A percentile compares a stretch with the other conserved stretches of the same genome.
Evolutionary conservation across 768 basidiomycete genomes (phyloP).

Genomic region (Kwoniella newhampshirensis): DNA sequence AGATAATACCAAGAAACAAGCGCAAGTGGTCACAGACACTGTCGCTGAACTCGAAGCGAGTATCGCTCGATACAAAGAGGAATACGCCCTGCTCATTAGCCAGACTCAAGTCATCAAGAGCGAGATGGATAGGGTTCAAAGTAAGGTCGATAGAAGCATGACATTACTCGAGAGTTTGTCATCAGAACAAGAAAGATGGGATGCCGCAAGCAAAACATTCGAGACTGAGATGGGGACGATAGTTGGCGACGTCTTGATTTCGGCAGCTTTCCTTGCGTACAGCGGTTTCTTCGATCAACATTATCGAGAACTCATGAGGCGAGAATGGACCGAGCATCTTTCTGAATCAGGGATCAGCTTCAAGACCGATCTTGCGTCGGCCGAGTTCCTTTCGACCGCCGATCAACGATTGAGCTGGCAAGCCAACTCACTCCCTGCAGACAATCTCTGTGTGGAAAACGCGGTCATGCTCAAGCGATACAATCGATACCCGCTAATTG

Average conservation of each 20-base stretch:
- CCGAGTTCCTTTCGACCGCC: slow-evolving; percentile 94
- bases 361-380: slow-evolving; percentile 86
- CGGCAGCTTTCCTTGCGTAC: slow-evolving; percentile 94
- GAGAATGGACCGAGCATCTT: slow-evolving; percentile 77
- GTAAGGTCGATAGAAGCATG: slow-evolving; percentile 96
- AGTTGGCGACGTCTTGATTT: slow-evolving; percentile 91
- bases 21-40: slow-evolving; percentile 81
- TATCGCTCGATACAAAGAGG: slow-evolving; percentile 91
- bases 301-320: slow-evolving; percentile 74
- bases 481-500: slow-evolving; percentile 94
- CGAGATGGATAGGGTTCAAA: slow-evolving; percentile 97
- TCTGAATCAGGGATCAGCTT: slow-evolving; percentile 84
- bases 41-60: slow-evolving; percentile 88
- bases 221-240: slow-evolving; percentile 98
- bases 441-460: slow-evolving; percentile 94
- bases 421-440: slow-evolving; percentile 89
- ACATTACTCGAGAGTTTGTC: slow-evolving; percentile 89
- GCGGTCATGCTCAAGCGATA: slow-evolving; percentile 99
- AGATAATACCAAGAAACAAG: slow-evolving; percentile 92
- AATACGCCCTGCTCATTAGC: slow-evolving; percentile 93
- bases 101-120: slow-evolving; percentile 94
- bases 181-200: slow-evolving; percentile 92
- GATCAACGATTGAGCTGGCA: slow-evolving; percentile 96
- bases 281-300: slow-evolving; percentile 98
- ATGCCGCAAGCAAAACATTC: slow-evolving; percentile 88